Conservation (phyloP, 148 eudicot species). For the Beta vulgaris region DNA sequence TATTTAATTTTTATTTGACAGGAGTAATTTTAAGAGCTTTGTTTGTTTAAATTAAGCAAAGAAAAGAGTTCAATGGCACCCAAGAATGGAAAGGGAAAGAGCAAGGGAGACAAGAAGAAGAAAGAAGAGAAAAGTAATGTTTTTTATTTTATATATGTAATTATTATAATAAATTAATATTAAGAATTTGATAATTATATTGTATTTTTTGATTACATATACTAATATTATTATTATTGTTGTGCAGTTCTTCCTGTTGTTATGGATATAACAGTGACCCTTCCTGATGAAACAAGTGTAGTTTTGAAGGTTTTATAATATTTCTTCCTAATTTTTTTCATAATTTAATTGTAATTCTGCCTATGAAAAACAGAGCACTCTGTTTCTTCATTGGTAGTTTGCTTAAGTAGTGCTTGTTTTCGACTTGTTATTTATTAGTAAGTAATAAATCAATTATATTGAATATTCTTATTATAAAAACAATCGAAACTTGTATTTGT, state of each 20-base stretch:
- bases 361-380: slow-evolving; percentile 19
- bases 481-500: no score
- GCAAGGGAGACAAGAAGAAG: slow-evolving; percentile 95
- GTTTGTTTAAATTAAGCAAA: neutral
- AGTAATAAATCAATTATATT: neutral
- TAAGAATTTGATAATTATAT: neutral
- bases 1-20: slow-evolving; percentile 4
- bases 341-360: neutral
- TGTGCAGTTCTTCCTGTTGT: slow-evolving; percentile 84
- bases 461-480: no score
- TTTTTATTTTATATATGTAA: neutral
- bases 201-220: neutral
- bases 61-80: slow-evolving; percentile 59
- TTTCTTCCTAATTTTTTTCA: neutral
- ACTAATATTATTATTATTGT: neutral
- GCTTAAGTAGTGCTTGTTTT: neutral
- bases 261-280: slow-evolving; percentile 69
- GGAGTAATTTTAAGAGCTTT: neutral
- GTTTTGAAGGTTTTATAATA: slow-evolving; percentile 65
- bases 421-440: neutral
- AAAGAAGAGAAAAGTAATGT: slow-evolving; percentile 87
- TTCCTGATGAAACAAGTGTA: slow-evolving; percentile 78
- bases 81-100: slow-evolving; percentile 88
- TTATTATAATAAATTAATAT: neutral
- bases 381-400: slow-evolving; percentile 9